Conservation (phyloP, 2,329 filamentous ascomycete genomes). For the Corinectria fuckeliana region DNA sequence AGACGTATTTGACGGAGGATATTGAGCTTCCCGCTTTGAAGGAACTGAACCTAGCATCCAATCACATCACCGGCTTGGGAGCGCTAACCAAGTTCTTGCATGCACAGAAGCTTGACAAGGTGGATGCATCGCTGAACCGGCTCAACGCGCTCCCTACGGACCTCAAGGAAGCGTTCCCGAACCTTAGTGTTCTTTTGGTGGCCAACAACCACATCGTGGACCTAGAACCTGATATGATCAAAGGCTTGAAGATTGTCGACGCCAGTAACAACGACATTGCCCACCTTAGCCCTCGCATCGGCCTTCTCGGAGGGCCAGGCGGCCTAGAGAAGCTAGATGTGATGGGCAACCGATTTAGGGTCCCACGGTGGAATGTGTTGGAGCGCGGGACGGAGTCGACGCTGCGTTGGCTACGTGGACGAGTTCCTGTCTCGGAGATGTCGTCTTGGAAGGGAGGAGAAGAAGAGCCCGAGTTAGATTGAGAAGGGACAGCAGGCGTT, state of each 20-base stretch:
- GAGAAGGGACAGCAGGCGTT: constrained; percentile 6
- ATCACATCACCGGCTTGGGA: constrained; percentile 74
- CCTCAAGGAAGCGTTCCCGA: constrained; percentile 72
- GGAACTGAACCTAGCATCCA: constrained; percentile 77
- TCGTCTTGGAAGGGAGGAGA: constrained; percentile 59
- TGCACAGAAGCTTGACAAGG: constrained; percentile 76
- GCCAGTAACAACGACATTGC: constrained; percentile 85
- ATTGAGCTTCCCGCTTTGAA: constrained; percentile 76
- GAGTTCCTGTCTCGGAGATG: constrained; percentile 70
- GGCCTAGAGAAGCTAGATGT: constrained; percentile 75
- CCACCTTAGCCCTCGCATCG: constrained; percentile 80
- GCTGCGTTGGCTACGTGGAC: constrained; percentile 79
- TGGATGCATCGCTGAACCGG: constrained; percentile 86
- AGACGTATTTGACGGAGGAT: constrained; percentile 68
- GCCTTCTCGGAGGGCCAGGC: constrained; percentile 71
- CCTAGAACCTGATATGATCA: constrained; percentile 74
- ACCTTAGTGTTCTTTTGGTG: constrained; percentile 72
- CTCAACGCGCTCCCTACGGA: constrained; percentile 69
- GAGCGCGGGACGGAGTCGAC: constrained; percentile 88
- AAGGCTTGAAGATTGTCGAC: constrained; percentile 69
- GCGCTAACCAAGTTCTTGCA: constrained; percentile 70
- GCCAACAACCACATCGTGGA: constrained; percentile 81
- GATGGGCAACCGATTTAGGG: constrained; percentile 84
- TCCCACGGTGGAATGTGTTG: constrained; percentile 83
- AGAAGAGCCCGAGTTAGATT: constrained; percentile 43